A percentile compares a stretch with the other conserved stretches of the same genome.
phyloP scores from a whole-genome alignment of 139 green algal species.

The Desmodesmus armatus region DNA sequence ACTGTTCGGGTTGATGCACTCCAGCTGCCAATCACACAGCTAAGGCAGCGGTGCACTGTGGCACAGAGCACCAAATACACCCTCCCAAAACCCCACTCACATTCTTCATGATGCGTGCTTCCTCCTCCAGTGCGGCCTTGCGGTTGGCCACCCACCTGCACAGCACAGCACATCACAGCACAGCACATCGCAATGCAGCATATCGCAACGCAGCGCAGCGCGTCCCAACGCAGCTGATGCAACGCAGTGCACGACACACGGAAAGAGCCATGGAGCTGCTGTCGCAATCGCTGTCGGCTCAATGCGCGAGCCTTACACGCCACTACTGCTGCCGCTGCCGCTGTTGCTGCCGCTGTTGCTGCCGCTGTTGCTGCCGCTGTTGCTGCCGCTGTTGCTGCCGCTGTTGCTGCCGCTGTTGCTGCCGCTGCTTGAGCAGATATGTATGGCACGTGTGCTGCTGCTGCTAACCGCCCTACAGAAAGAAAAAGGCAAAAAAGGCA shows the following conservation, averaged over 20 bases:
- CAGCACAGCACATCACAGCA: not conserved
- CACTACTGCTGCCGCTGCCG: not conserved
- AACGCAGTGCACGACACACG: too few relatives aligned
- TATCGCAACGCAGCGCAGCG: not conserved
- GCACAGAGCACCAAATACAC: not conserved
- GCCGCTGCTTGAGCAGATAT: too few relatives aligned
- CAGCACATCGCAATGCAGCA: too few relatives aligned
- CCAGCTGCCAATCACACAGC: not conserved
- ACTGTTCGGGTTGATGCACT: not conserved
- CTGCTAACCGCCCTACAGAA: too few relatives aligned
- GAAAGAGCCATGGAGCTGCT: too few relatives aligned
- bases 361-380: not conserved
- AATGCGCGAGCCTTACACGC: not conserved
- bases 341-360: not conserved
- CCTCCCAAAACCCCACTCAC: constrained; percentile 50
- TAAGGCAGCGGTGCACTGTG: not conserved
- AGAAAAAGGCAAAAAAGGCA: too few relatives aligned
- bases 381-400: not conserved
- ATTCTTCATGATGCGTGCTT: constrained; percentile 81
- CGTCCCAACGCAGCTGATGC: too few relatives aligned
- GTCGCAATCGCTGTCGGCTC: not conserved
- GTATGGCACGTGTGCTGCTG: too few relatives aligned
- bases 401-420: too few relatives aligned
- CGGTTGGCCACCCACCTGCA: constrained; percentile 70
- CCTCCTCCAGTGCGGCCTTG: constrained; percentile 55